Evolutionary conservation across 768 basidiomycete species (phyloP), one percentile per base, ranked within the genome.

Genomic region (Mycena floridula): DNA sequence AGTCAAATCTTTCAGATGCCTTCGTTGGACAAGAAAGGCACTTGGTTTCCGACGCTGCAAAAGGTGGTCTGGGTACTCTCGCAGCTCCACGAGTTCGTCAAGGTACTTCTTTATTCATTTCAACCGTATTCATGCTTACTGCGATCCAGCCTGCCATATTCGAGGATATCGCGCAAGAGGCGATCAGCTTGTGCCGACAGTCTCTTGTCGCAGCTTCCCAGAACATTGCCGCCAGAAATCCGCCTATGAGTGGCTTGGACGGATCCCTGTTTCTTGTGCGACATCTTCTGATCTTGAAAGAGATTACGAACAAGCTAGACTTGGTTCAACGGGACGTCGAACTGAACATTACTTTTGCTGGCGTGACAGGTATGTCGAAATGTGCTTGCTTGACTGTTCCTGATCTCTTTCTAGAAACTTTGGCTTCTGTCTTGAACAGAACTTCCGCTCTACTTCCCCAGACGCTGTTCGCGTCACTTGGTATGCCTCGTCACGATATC

Each of bases 151-250:
- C 89, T n/a, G 85, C 82, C 1, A 94, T 97, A 46, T 99, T 96
- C 47, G 88, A 93, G 54, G 96, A 99, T 60, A 88, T 98, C 30
- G 93, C 95, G 0, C 89, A 93, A 64, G 94, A 97, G 65, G 90
- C 94, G 0, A 74, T 96, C 25, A 72, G 76, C 11, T 68, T 91
- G 4, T 95, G 93, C 59, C 79, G 84, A 26, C 75, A 84, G 47
- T 95, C 94, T 0, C 75, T 98, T 3, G 70, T 86, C 26, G 61
- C 74, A 5, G 91, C 89, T 0, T 74, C 86, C 0, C 75, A 84
- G n/a, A 66, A 72, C 18, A 70, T 97, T 5, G 18, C 40, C 70
- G 75, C 20, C 60, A 61, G 37, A 45, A 26, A 15, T 28, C 44
- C 42, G 12, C 24, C 36, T 20, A 54, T 66, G 12, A 26, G 25